Evolutionary conservation across 208 protist genomes (phyloP), one percentile per base, ranked within the genome.

Genomic region (Crithidia expoeki): DNA sequence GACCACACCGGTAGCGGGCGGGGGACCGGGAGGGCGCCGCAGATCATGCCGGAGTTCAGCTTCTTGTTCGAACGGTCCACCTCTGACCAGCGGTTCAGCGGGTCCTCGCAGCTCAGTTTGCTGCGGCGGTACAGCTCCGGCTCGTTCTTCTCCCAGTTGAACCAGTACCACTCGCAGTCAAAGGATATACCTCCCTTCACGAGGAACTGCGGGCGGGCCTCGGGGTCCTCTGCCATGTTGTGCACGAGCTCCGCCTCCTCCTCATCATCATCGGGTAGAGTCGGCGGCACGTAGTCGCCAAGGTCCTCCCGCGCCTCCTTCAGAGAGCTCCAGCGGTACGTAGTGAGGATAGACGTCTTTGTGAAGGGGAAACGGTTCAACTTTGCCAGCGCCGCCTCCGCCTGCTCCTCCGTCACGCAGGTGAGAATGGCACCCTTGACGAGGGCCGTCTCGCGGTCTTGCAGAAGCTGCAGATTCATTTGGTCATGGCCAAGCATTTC

Each of bases 81-180:
- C 73, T 96, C 89, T 3, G 88, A 89, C 92, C 89, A 95, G 57
- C 81, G 75, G 46, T 75, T 72, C 50, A 96, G 61, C 6, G 85
- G 76, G 64, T 94, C 86, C 27, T 85, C 83, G 70, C 88, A 89
- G 51, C 76, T 67, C 25, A 88, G 62, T 42, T 84, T 82, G 38
- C 88, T 86, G 73, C 86, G 85, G 49, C 86, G 86, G 77, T 90
- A 93, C 58, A 92, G 68, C 47, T 87, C 81, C 30, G 81, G 83
- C 71, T 93, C 81, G 28, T 88, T 84, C 67, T 79, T 88, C 65
- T 88, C 84, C 75, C 88, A 92, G 72, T 94, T 87, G 63, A 88
- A 94, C 89, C 85, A 93, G 74, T 92, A 93, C 92, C 89, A 95
- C 66, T 90, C 84, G 63, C 82, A 83, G 79, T 94, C 88, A 59